Evolutionary conservation across 2,329 filamentous ascomycete species (phyloP).

Genomic region (Cladosporium velox): DNA sequence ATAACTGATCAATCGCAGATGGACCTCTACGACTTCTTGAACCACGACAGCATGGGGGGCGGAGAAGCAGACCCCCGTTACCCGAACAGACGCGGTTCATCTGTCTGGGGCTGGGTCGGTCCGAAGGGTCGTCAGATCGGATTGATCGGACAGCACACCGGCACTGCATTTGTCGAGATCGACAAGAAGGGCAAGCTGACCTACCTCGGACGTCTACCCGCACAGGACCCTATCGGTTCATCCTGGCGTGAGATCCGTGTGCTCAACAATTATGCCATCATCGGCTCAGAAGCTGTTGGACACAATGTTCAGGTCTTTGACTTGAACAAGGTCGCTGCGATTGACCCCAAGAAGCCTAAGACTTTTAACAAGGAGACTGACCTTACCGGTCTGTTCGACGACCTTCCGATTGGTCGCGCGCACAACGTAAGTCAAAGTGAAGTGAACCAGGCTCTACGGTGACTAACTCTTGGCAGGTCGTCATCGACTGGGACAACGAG

Average conservation of each 20-base stretch:
- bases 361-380: conserved; percentile 45
- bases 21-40: conserved; percentile 44
- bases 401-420: conserved; percentile 48
- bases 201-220: conserved; percentile 51
- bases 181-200: conserved; percentile 46
- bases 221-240: conserved; percentile 39
- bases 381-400: conserved; percentile 44
- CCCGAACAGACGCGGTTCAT: conserved; percentile 42
- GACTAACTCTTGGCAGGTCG: conserved; percentile 25
- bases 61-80: conserved; percentile 27
- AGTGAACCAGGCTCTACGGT: neutral
- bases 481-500: conserved; percentile 51
- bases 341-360: conserved; percentile 41
- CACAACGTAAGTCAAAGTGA: conserved; percentile 47
- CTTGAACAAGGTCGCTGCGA: conserved; percentile 41
- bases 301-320: conserved; percentile 57
- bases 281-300: conserved; percentile 45
- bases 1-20: conserved; percentile 24
- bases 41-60: conserved; percentile 43
- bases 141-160: conserved; percentile 52
- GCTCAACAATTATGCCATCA: conserved; percentile 45
- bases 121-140: conserved; percentile 53
- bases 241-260: conserved; percentile 44
- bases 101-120: conserved; percentile 53
- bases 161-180: conserved; percentile 55